These are phyloP conservation scores for Alternaria ventricosa DNA, from an alignment of 2,329 filamentous ascomycete genomes.

Conservation along the genomic window DNA sequence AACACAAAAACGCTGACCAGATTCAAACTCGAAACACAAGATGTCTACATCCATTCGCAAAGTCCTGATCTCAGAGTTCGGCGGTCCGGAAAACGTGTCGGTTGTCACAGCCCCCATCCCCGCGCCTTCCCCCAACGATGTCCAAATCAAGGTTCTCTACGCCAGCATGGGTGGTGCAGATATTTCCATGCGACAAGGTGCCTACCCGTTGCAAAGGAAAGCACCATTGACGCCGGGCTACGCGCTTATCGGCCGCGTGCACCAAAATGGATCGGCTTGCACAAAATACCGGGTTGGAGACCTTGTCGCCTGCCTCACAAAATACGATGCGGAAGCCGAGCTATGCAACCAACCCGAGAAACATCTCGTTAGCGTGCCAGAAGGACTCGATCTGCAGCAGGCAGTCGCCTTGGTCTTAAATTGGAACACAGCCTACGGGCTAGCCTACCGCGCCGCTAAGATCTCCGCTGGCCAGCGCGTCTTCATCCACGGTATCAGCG, in stretches of 20 bases:
- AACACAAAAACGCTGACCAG: not conserved
- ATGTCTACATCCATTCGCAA: conserved; percentile 52
- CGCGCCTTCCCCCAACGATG: conserved; percentile 52
- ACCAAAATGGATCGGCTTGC: not conserved
- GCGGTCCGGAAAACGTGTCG: conserved; percentile 50
- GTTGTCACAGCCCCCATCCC: conserved; percentile 46
- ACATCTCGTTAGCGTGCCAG: conserved; percentile 54
- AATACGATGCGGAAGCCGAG: conserved; percentile 46
- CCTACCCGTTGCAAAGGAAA: conserved; percentile 55
- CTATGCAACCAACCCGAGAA: conserved; percentile 57
- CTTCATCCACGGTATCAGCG: conserved; percentile 60
- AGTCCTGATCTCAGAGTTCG: conserved; percentile 53
- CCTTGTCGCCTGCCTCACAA: not conserved
- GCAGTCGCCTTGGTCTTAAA: conserved; percentile 54
- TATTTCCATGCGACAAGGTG: conserved; percentile 58
- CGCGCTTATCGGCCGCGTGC: conserved; percentile 55
- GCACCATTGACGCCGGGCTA: conserved; percentile 60
- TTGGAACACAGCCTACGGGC: conserved; percentile 51
- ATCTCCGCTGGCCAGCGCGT: conserved; percentile 55
- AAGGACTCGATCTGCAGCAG: conserved; percentile 51
- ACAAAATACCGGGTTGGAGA: not conserved
- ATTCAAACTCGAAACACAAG: not conserved
- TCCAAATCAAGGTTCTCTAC: conserved; percentile 58
- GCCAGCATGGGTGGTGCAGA: conserved; percentile 58
- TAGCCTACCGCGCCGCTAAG: conserved; percentile 44